phyloP scores from a whole-genome alignment of 2,329 filamentous ascomycete genomes.

The Huntiella bhutanensis region DNA sequence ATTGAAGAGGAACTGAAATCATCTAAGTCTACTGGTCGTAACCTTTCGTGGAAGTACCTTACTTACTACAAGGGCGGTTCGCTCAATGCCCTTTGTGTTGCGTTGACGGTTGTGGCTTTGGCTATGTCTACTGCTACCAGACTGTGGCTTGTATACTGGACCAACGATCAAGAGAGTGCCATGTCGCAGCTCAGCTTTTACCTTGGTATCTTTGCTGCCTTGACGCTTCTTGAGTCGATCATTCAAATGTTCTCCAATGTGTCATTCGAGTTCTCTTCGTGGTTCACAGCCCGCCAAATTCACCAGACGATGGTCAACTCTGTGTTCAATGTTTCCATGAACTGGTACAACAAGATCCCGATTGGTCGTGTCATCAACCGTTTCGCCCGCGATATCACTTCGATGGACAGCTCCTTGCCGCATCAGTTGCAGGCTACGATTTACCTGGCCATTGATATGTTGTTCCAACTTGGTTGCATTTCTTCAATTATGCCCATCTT shows the following conservation, averaged over 20 bases:
- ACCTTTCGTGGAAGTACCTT: constrained; percentile 22
- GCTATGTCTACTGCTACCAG: constrained; percentile 9
- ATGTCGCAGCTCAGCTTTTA: constrained; percentile 30
- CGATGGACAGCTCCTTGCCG: constrained; percentile 30
- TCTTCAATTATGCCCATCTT: constrained; percentile 34
- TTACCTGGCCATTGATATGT: constrained; percentile 23
- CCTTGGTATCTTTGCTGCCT: constrained; percentile 30
- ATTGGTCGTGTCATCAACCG: constrained; percentile 35
- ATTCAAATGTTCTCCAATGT: constrained; percentile 25
- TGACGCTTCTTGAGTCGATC: constrained; percentile 25
- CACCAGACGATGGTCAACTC: constrained; percentile 33
- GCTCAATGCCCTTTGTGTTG: constrained; percentile 1
- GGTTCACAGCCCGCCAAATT: constrained; percentile 34
- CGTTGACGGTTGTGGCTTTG: constrained; percentile 6
- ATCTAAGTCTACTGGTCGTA: constrained; percentile 9
- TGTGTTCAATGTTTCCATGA: constrained; percentile 33
- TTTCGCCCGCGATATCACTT: constrained; percentile 37
- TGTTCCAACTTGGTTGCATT: constrained; percentile 28
- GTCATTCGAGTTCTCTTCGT: constrained; percentile 34
- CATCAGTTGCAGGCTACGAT: constrained; percentile 25
- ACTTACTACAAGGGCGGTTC: constrained; percentile 17
- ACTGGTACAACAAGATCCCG: constrained; percentile 37
- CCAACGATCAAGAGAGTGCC: constrained; percentile 16
- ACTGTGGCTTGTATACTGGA: constrained; percentile 33
- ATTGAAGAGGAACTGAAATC: constrained; percentile 12